Evolutionary conservation across 768 basidiomycete genomes (phyloP).

Genomic region (Termitomyces sp.): DNA sequence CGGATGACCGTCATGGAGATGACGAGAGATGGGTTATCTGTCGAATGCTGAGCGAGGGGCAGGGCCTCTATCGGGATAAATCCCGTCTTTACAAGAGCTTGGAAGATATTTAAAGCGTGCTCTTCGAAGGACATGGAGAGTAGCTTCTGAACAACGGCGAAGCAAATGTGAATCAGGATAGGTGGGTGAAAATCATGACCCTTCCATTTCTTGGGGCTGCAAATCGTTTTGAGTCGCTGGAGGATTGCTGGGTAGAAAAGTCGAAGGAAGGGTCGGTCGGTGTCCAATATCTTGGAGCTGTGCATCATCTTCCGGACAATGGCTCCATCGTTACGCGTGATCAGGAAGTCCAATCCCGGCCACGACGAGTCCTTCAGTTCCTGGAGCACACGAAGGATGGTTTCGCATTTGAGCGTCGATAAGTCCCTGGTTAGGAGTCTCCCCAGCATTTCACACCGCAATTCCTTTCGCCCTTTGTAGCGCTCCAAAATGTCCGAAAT

Average conservation of each 20-base stretch:
- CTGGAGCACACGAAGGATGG: constrained; percentile 14
- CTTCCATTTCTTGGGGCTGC: constrained; percentile 19
- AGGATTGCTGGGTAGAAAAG: constrained; percentile 26
- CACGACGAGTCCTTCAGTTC: constrained; percentile 8
- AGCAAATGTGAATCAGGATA: constrained; percentile 30
- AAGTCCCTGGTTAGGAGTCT: constrained; percentile 10
- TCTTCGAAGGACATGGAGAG: constrained; percentile 25
- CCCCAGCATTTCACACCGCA: constrained; percentile 5
- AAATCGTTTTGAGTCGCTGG: constrained; percentile 11
- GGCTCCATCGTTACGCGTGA: background rate
- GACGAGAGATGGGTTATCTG: constrained; percentile 38
- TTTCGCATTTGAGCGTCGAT: constrained; percentile 5
- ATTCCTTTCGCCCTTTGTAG: constrained; percentile 2
- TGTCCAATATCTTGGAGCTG: constrained; percentile 3
- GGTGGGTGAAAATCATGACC: constrained; percentile 34
- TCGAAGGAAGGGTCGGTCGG: constrained; percentile 18
- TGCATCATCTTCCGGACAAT: constrained; percentile 16
- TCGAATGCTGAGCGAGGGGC: constrained; percentile 26
- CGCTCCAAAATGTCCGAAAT: constrained; percentile 19
- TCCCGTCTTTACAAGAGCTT: constrained; percentile 35
- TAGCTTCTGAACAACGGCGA: constrained; percentile 37
- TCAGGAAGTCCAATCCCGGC: constrained; percentile 2
- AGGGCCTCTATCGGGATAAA: constrained; percentile 45
- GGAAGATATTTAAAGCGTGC: constrained; percentile 42
- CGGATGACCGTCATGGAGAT: constrained; percentile 43